Evolutionary conservation across 352 stramenopile genomes (phyloP).

Genomic region (Globisporangium yorkense): DNA sequence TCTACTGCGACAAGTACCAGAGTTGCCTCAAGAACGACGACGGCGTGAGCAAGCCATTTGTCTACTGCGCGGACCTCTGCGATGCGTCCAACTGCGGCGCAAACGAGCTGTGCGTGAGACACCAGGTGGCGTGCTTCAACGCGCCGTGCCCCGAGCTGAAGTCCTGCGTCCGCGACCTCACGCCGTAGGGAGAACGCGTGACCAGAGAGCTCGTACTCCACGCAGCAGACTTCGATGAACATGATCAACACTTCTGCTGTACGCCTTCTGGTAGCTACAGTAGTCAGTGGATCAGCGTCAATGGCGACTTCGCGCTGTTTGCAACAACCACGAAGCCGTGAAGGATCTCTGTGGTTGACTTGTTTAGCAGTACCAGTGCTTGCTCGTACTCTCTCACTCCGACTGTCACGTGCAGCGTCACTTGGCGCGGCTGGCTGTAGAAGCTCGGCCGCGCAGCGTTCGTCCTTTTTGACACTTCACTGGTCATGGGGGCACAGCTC

Average conservation of each 20-base stretch:
- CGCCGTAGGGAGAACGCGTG: background rate
- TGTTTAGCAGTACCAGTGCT: background rate
- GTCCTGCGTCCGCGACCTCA: slow-evolving; percentile 2
- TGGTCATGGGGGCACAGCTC: background rate
- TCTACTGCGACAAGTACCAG: slow-evolving; percentile 2
- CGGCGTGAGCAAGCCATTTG: slow-evolving; percentile 1
- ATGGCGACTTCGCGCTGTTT: too few relatives aligned
- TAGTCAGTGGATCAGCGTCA: background rate
- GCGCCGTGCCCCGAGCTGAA: slow-evolving; percentile 8
- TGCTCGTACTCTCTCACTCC: background rate
- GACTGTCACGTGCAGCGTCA: background rate
- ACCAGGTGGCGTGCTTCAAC: slow-evolving; percentile 8
- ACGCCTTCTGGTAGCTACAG: background rate
- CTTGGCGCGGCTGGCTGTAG: background rate
- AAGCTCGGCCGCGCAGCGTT: background rate
- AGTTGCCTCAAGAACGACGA: slow-evolving; percentile 4
- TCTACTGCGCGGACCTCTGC: slow-evolving; percentile 13
- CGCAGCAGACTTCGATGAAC: background rate
- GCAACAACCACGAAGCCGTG: too few relatives aligned
- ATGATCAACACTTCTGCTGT: background rate
- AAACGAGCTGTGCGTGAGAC: slow-evolving; percentile 7
- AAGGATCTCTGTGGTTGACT: too few relatives aligned
- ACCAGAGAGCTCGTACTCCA: background rate
- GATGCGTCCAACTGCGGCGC: slow-evolving; percentile 3
- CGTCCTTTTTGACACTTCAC: background rate